Evolutionary conservation across 2,329 filamentous ascomycete species (phyloP).

Genomic region (Coniella lustricola): DNA sequence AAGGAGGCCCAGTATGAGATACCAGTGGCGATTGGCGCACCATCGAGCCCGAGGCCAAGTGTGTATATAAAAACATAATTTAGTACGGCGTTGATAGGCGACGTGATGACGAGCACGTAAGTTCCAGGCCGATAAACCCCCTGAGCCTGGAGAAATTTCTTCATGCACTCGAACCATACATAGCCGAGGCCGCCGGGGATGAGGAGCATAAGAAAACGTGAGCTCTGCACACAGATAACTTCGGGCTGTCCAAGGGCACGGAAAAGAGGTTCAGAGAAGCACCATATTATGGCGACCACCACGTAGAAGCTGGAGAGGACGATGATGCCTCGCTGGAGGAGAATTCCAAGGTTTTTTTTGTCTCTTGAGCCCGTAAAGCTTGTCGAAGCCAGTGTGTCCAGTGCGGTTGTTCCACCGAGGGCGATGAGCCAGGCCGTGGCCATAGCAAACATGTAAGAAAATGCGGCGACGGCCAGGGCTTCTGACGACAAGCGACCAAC

Average conservation of each 20-base stretch:
- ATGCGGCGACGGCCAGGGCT: conserved; percentile 73
- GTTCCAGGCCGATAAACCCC: conserved; percentile 78
- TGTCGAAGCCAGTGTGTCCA: conserved; percentile 78
- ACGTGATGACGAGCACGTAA: conserved; percentile 75
- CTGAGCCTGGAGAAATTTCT: conserved; percentile 84
- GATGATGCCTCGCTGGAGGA: conserved; percentile 70
- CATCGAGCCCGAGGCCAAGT: conserved; percentile 63
- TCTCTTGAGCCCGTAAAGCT: conserved; percentile 76
- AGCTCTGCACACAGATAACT: conserved; percentile 66
- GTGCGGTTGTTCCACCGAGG: conserved; percentile 75
- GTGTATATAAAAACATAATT: conserved; percentile 76
- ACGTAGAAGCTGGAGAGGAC: conserved; percentile 67
- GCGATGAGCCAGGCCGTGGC: conserved; percentile 81
- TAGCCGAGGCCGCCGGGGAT: conserved; percentile 80
- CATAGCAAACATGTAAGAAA: conserved; percentile 93
- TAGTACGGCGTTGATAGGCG: conserved; percentile 71
- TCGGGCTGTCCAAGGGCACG: conserved; percentile 68
- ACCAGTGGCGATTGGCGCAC: conserved; percentile 74
- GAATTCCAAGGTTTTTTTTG: conserved; percentile 68
- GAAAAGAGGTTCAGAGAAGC: conserved; percentile 68
- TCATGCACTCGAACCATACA: conserved; percentile 79
- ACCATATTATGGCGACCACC: conserved; percentile 67
- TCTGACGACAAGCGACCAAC: conserved; percentile 74
- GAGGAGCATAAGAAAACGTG: conserved; percentile 64
- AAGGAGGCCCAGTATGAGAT: conserved; percentile 85